Evolutionary conservation across 768 basidiomycete species (phyloP).

Genomic region (Phlegmacium glaucopus): DNA sequence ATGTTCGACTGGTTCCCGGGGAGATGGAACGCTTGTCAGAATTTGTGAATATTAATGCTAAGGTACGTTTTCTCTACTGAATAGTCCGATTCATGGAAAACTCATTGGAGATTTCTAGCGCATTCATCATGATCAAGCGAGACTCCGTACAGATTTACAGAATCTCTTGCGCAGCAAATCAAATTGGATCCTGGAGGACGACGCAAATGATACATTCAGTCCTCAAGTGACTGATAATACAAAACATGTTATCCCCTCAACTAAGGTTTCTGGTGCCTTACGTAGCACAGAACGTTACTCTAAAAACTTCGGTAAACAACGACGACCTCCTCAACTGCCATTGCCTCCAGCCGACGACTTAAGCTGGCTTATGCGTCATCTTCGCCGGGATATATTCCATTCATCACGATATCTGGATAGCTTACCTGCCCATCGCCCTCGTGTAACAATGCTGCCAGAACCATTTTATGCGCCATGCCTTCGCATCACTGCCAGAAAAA

Average conservation of each 20-base stretch:
- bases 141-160: too few relatives aligned
- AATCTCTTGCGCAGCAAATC: too few relatives aligned
- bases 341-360: constrained; percentile 1
- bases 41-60: constrained; percentile 6
- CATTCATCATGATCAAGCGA: too few relatives aligned
- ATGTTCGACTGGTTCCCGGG: constrained; percentile 17
- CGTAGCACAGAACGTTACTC: too few relatives aligned
- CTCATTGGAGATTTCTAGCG: neutral
- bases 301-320: too few relatives aligned
- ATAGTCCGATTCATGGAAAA: neutral
- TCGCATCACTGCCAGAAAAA: constrained; percentile 12
- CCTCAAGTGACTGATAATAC: too few relatives aligned
- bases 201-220: too few relatives aligned
- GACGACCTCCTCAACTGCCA: too few relatives aligned
- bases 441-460: constrained; percentile 9
- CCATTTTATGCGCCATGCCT: constrained; percentile 22
- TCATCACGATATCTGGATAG: constrained; percentile 14
- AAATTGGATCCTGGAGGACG: too few relatives aligned
- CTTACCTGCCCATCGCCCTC: neutral
- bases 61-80: neutral
- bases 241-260: too few relatives aligned
- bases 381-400: constrained; percentile 10
- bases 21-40: constrained; percentile 24
- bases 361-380: constrained; percentile 9
- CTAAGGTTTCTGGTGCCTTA: too few relatives aligned